A percentile compares a stretch with the other conserved stretches of the same genome.
These are phyloP conservation scores for Heracleum sosnowskyi DNA, from an alignment of 129 eudicot genomes.

Conservation along the genomic window DNA sequence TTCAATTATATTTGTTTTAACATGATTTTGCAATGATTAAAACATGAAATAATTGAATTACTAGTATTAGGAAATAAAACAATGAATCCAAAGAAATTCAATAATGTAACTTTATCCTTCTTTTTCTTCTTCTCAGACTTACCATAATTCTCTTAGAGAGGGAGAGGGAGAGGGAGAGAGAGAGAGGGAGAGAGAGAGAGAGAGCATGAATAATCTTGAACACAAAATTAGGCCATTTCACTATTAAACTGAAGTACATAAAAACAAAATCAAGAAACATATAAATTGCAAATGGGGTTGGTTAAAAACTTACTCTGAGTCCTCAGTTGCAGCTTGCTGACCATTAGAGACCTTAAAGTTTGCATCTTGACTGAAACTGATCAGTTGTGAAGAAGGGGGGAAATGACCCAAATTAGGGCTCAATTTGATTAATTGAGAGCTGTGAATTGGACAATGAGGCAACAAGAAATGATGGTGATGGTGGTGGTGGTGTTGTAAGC, in stretches of 20 bases:
- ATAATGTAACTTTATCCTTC: too few relatives aligned
- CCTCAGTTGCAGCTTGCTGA: background rate
- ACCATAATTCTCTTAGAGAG: too few relatives aligned
- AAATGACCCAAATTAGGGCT: conserved; percentile 20
- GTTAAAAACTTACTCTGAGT: conserved; percentile 26
- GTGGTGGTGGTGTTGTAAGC: conserved; percentile 9
- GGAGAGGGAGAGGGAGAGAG: too few relatives aligned
- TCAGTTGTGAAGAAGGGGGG: background rate
- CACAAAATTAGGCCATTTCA: too few relatives aligned
- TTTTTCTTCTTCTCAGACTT: background rate
- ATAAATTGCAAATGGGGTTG: background rate
- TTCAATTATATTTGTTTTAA: background rate
- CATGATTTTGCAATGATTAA: background rate
- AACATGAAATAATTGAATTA: background rate
- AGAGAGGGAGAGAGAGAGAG: too few relatives aligned
- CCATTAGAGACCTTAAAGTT: conserved; percentile 17
- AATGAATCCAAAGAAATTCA: background rate
- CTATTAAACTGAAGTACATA: too few relatives aligned
- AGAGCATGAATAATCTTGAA: background rate
- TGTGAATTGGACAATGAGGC: conserved; percentile 40
- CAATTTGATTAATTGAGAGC: conserved; percentile 12
- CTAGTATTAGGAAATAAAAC: background rate
- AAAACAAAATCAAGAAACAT: background rate
- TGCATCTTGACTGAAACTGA: conserved; percentile 5
- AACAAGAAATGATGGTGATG: conserved; percentile 20